Evolutionary conservation across 2,329 filamentous ascomycete genomes (phyloP).

Genomic region (Aspergillus glaucus): DNA sequence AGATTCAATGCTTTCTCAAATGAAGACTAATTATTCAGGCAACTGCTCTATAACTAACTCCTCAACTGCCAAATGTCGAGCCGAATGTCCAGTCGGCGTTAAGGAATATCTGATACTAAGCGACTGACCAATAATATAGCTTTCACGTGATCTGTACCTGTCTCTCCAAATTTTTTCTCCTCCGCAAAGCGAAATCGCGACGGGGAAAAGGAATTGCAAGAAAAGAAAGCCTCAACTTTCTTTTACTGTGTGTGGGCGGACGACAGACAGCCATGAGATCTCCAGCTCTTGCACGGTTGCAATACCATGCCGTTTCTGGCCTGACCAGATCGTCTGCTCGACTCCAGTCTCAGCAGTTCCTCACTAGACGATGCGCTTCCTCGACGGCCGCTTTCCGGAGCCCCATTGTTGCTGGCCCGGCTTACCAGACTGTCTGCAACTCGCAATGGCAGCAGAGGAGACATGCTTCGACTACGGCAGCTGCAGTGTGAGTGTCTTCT

Average conservation of each 20-base stretch:
- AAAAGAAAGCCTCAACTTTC: conserved; percentile 18
- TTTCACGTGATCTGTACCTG: conserved; percentile 30
- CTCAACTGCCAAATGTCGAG: too few relatives aligned
- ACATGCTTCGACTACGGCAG: conserved; percentile 37
- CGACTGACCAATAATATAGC: neutral
- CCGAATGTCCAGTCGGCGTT: too few relatives aligned
- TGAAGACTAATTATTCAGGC: too few relatives aligned
- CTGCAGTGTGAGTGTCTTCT: conserved; percentile 36
- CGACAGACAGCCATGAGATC: conserved; percentile 33
- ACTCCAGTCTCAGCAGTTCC: conserved; percentile 29
- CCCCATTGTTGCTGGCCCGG: conserved; percentile 21
- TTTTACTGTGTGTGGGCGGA: conserved; percentile 15
- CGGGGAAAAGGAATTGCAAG: conserved; percentile 17
- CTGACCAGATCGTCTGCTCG: conserved; percentile 28
- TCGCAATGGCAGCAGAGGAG: conserved; percentile 39
- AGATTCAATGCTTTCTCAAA: too few relatives aligned
- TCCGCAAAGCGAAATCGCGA: conserved; percentile 4
- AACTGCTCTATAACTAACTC: too few relatives aligned
- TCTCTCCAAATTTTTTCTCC: conserved; percentile 34
- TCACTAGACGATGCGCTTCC: conserved; percentile 35
- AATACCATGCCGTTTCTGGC: conserved; percentile 32
- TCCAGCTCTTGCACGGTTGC: conserved; percentile 36
- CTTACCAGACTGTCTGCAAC: conserved; percentile 32
- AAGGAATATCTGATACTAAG: neutral
- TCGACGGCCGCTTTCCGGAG: conserved; percentile 32